Conservation (phyloP, 495 filamentous ascomycete species). For the Penicillium riverlandense region DNA sequence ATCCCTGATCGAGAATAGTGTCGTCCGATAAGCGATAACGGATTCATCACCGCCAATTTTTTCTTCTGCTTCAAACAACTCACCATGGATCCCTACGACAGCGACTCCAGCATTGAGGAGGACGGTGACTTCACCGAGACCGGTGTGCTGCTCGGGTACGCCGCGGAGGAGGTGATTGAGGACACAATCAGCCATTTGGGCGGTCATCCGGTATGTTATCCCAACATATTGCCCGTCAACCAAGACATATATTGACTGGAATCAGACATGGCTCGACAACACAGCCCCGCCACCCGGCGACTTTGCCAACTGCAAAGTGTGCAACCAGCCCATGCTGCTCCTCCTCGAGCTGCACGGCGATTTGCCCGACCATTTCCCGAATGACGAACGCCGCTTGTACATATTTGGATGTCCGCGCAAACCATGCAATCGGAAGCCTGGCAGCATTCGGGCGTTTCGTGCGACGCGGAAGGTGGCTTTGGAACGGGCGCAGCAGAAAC, state of each 20-base stretch:
- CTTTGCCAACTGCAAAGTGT: conserved; percentile 81
- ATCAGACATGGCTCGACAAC: conserved; percentile 73
- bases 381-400: conserved; percentile 80
- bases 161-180: conserved; percentile 71
- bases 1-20: too few relatives aligned
- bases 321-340: conserved; percentile 74
- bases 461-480: conserved; percentile 43
- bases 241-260: not conserved
- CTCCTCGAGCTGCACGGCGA: conserved; percentile 90
- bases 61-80: conserved; percentile 1
- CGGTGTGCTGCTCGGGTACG: conserved; percentile 84
- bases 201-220: conserved; percentile 66
- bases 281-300: conserved; percentile 63
- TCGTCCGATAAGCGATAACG: not conserved
- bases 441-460: conserved; percentile 67
- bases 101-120: conserved; percentile 63
- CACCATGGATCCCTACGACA: conserved; percentile 75
- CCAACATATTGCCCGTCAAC: not conserved
- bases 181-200: conserved; percentile 88
- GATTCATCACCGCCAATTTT: conserved; percentile 28
- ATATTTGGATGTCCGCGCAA: conserved; percentile 73
- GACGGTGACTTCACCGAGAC: conserved; percentile 74
- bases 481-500: conserved; percentile 14
- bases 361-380: conserved; percentile 75
- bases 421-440: conserved; percentile 74